Evolutionary conservation across 306 rosid species (phyloP).

Genomic region (Begonia peltatifolia): DNA sequence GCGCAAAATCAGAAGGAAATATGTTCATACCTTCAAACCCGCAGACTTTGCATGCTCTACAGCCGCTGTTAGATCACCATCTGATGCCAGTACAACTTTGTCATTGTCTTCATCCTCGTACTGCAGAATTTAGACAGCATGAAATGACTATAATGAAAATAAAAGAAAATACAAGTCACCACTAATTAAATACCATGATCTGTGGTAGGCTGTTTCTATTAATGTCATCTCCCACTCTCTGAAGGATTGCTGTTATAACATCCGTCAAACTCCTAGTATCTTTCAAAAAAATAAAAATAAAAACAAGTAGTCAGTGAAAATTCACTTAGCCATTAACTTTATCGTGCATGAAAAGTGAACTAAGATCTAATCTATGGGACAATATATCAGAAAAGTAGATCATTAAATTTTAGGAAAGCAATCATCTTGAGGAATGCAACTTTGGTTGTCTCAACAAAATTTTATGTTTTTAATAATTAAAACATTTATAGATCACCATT

Average conservation of each 20-base stretch:
- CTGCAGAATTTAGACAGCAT: constrained; percentile 22
- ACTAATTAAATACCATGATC: constrained; percentile 44
- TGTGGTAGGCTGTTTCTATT: constrained; percentile 60
- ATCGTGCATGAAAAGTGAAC: neutral
- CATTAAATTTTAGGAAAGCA: no score
- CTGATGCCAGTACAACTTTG: constrained; percentile 73
- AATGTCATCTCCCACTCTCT: constrained; percentile 64
- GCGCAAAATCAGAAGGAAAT: neutral
- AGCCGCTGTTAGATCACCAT: constrained; percentile 73
- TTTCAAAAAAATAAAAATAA: constrained; percentile 8
- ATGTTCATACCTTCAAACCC: constrained; percentile 64
- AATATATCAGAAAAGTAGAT: neutral
- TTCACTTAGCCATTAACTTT: no score
- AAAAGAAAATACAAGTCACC: neutral
- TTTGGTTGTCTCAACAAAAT: no score
- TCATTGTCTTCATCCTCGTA: constrained; percentile 95
- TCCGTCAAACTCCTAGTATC: constrained; percentile 69
- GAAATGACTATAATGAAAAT: neutral
- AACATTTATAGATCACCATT: no score
- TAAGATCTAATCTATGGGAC: no score
- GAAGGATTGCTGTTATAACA: constrained; percentile 60
- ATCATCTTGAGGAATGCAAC: neutral
- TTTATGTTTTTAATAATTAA: no score
- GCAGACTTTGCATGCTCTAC: constrained; percentile 80
- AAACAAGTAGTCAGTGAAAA: no score